phyloP scores from a whole-genome alignment of 2,329 filamentous ascomycete genomes.

The Curvularia sp. region DNA sequence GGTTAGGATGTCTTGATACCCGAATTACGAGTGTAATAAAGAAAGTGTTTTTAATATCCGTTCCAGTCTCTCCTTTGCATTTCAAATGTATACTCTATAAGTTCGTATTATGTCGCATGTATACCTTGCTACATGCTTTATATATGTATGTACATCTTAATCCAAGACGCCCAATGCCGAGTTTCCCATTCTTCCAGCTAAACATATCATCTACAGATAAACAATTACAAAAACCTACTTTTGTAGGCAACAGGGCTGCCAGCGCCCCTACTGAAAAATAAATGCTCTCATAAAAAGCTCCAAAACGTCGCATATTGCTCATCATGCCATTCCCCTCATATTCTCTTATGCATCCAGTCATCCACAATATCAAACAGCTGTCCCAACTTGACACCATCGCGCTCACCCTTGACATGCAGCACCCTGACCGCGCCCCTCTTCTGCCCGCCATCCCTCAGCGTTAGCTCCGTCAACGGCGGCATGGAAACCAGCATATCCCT shows the following conservation, averaged over 20 bases:
- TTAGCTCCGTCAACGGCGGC: slow-evolving; percentile 20
- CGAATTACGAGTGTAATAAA: not conserved
- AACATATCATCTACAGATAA: not conserved
- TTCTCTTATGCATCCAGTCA: slow-evolving; percentile 15
- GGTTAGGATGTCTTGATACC: not conserved
- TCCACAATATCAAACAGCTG: slow-evolving; percentile 18
- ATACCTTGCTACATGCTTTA: not conserved
- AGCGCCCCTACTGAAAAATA: not conserved
- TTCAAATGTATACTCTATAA: not conserved
- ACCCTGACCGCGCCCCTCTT: slow-evolving; percentile 13
- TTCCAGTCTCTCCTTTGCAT: not conserved
- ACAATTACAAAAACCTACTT: not conserved
- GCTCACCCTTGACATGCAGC: slow-evolving; percentile 3
- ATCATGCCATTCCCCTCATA: not conserved
- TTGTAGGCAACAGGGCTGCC: not conserved
- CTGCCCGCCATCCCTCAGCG: slow-evolving; percentile 10
- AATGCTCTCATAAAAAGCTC: not conserved
- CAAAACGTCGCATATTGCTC: not conserved
- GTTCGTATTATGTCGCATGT: not conserved
- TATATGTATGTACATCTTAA: not conserved
- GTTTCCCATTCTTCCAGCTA: not conserved
- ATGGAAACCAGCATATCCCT: slow-evolving; percentile 21
- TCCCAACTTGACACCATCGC: slow-evolving; percentile 17
- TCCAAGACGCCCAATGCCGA: not conserved
- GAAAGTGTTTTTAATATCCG: not conserved